Evolutionary conservation across 352 stramenopile species (phyloP).

Genomic region (Phytophthora brassicae): DNA sequence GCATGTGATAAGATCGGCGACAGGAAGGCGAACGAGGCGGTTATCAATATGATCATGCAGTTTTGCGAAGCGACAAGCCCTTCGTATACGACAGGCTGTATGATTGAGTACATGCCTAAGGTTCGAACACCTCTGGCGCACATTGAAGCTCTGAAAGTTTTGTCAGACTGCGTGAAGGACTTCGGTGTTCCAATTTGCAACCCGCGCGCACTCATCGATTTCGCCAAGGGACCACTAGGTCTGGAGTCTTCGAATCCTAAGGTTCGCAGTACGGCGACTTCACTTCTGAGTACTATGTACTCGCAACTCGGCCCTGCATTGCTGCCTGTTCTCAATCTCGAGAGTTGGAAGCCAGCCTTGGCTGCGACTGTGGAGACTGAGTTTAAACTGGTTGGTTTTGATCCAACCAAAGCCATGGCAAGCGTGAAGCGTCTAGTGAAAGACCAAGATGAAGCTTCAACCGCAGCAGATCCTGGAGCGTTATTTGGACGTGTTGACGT

Average conservation of each 20-base stretch:
- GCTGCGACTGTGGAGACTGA: slow-evolving; percentile 74
- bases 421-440: slow-evolving; percentile 74
- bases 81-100: slow-evolving; percentile 72
- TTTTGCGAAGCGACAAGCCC: slow-evolving; percentile 78
- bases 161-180: slow-evolving; percentile 72
- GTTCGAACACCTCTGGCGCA: slow-evolving; percentile 82
- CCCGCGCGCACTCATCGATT: slow-evolving; percentile 73
- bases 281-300: slow-evolving; percentile 80
- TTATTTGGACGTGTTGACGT: slow-evolving; percentile 81
- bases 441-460: slow-evolving; percentile 53
- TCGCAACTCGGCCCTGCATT: slow-evolving; percentile 79
- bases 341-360: slow-evolving; percentile 84
- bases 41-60: slow-evolving; percentile 72
- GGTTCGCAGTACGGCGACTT: slow-evolving; percentile 64
- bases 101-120: slow-evolving; percentile 74
- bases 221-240: slow-evolving; percentile 66
- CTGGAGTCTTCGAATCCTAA: slow-evolving; percentile 84
- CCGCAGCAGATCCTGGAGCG: slow-evolving; percentile 44
- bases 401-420: slow-evolving; percentile 53
- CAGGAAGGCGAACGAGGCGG: slow-evolving; percentile 69
- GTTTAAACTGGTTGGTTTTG: slow-evolving; percentile 83
- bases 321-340: slow-evolving; percentile 76
- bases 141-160: slow-evolving; percentile 62
- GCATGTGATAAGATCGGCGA: slow-evolving; percentile 85
- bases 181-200: slow-evolving; percentile 78